These are phyloP conservation scores for Flammula alnicola DNA, from an alignment of 1,284 basidiomycete genomes.

Conservation along the genomic window DNA sequence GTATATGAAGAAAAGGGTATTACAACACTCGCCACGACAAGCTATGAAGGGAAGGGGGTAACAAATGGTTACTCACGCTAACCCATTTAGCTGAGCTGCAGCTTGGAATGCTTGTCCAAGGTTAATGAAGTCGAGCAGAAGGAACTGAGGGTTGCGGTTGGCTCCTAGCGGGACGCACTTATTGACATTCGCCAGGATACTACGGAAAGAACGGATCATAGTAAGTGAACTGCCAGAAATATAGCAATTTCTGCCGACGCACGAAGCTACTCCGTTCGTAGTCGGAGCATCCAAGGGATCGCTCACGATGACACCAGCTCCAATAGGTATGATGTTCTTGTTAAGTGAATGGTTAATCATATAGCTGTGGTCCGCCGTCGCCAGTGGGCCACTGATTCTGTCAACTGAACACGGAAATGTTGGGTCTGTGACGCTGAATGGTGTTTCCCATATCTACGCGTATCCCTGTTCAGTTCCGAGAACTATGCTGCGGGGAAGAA, in stretches of 20 bases:
- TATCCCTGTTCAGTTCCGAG: too few relatives aligned
- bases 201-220: constrained; percentile 20
- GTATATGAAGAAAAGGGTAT: constrained; percentile 3
- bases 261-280: constrained; percentile 33
- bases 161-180: constrained; percentile 48
- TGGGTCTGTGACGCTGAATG: constrained; percentile 63
- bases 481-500: neutral
- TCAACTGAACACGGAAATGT: constrained; percentile 76
- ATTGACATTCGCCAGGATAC: constrained; percentile 50
- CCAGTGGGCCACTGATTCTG: constrained; percentile 57
- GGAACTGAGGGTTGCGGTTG: constrained; percentile 51
- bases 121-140: constrained; percentile 56
- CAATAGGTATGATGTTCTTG: constrained; percentile 42
- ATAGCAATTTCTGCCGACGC: constrained; percentile 6
- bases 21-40: neutral
- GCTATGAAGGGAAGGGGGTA: neutral
- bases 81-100: constrained; percentile 49
- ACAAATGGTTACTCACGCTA: constrained; percentile 29
- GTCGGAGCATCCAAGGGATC: constrained; percentile 28
- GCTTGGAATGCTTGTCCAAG: constrained; percentile 46
- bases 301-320: constrained; percentile 29
- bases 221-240: neutral
- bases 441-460: constrained; percentile 83
- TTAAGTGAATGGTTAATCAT: constrained; percentile 65
- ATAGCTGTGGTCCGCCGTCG: constrained; percentile 53